Evolutionary conservation across 2,329 filamentous ascomycete genomes (phyloP), one percentile per base, ranked within the genome.

Genomic region (Aaosphaeria arxii): DNA sequence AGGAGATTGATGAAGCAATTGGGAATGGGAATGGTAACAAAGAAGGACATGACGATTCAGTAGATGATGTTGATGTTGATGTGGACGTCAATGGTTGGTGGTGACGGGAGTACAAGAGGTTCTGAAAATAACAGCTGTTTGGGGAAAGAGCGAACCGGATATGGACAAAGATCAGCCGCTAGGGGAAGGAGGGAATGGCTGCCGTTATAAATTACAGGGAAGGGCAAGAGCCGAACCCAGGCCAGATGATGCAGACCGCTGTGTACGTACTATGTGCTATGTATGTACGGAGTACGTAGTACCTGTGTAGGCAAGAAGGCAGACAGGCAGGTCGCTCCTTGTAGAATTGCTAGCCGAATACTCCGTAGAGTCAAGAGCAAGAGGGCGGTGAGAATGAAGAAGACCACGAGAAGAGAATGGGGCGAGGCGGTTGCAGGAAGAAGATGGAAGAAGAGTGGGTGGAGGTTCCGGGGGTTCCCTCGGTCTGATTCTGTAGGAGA

Each of bases 141-240:
- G 6, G 17, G 11, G 40, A 11, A 11, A 2, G 4, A 28, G 39
- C 24, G 11, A 29, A 43, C 4, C 17, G 17, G 17, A 24, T 24
- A 24, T 9, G 33, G 33, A 9, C 9, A 28, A 38, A 24, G 48
- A 49, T 46, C 45, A 17, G 44, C 43, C 40, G 51, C 51, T 48
- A 53, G 44, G 11, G 11, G 29, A 30, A 32, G 47, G 32, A n/a
- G 11, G 44, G 46, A 29, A 46, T 49, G 48, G 46, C 38, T 45
- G 46, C 49, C 51, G 51, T 54, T 54, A 41, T 43, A 47, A 45
- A 44, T 40, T 40, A 39, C 39, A 40, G 17, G 39, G 24, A 9
- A 13, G 11, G 9, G 39, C 39, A 7, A 11, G 39, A n/a, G 7
- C 24, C 7, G 39, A 17, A 28, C 39, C 17, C 17, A 24, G 17